Evolutionary conservation across 2,329 filamentous ascomycete genomes (phyloP).

Genomic region (Microdochium paspali): DNA sequence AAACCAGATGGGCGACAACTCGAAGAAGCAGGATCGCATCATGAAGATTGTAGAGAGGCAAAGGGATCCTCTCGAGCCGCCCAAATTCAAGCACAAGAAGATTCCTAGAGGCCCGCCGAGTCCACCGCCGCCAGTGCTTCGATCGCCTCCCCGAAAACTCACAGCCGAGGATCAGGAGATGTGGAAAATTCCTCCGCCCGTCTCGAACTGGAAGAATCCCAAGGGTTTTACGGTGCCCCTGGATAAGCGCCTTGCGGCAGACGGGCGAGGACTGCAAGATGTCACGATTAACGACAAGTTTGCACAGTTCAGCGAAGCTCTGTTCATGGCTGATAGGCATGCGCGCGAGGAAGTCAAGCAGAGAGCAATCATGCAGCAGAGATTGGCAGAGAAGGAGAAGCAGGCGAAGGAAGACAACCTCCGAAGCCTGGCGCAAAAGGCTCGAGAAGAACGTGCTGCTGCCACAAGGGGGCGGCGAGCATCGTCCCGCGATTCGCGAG

Average conservation of each 20-base stretch:
- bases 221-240: conserved; percentile 96
- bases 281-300: conserved; percentile 98
- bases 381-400: conserved; percentile 94
- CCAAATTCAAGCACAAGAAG: conserved; percentile 98
- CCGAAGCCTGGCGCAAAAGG: conserved; percentile 80
- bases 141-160: conserved; percentile 86
- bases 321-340: conserved; percentile 91
- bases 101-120: conserved; percentile 88
- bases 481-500: conserved; percentile 20
- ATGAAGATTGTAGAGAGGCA: conserved; percentile 98
- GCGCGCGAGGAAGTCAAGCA: conserved; percentile 93
- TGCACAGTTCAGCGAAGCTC: conserved; percentile 85
- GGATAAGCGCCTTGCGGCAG: conserved; percentile 90
- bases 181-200: conserved; percentile 79
- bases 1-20: conserved; percentile 88
- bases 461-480: conserved; percentile 18
- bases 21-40: conserved; percentile 84
- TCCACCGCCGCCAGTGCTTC: conserved; percentile 88
- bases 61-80: conserved; percentile 89
- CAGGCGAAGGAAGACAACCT: conserved; percentile 87
- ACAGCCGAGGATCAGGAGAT: conserved; percentile 96
- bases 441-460: conserved; percentile 67
- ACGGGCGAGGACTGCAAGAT: conserved; percentile 85
- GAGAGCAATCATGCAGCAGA: conserved; percentile 88
- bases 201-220: conserved; percentile 99